Evolutionary conservation across 441 rosid genomes (phyloP).

Genomic region (Gossypium schwendimanii): DNA sequence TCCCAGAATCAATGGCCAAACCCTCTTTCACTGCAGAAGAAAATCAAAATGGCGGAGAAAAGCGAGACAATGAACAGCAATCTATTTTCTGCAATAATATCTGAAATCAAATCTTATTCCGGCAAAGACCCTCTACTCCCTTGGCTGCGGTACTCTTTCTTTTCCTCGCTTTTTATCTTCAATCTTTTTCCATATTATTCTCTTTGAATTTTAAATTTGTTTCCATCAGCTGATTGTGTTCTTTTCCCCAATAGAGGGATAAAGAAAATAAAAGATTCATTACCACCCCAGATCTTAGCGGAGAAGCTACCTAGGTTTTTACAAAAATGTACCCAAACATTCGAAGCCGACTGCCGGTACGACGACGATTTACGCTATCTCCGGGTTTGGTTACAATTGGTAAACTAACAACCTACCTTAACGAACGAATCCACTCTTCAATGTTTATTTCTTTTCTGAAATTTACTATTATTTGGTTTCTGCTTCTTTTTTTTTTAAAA

Average conservation of each 20-base stretch:
- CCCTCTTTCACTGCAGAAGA: neutral
- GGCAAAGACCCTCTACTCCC: slow-evolving; percentile 85
- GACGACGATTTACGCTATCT: slow-evolving; percentile 69
- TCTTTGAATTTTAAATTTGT: neutral
- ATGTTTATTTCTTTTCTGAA: neutral
- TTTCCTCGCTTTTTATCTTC: neutral
- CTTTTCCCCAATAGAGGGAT: slow-evolving; percentile 43
- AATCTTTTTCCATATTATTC: neutral
- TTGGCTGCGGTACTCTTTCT: slow-evolving; percentile 62
- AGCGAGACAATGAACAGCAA: slow-evolving; percentile 31
- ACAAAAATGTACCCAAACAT: slow-evolving; percentile 67
- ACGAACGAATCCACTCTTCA: neutral
- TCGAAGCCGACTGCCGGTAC: slow-evolving; percentile 71
- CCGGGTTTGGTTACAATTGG: slow-evolving; percentile 93
- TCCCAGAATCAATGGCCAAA: neutral
- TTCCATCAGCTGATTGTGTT: neutral
- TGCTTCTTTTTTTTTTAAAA: neutral
- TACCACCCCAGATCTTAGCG: slow-evolving; percentile 41
- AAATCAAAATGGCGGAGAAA: slow-evolving; percentile 15
- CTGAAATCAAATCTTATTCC: slow-evolving; percentile 69
- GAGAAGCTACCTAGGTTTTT: slow-evolving; percentile 84
- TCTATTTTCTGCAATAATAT: slow-evolving; percentile 54
- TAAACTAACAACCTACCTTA: slow-evolving; percentile 18
- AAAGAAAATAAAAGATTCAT: slow-evolving; percentile 59
- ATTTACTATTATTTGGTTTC: neutral